Conservation (phyloP, 176 grass and related monocot genomes). For the Puccinellia tenuiflora region DNA sequence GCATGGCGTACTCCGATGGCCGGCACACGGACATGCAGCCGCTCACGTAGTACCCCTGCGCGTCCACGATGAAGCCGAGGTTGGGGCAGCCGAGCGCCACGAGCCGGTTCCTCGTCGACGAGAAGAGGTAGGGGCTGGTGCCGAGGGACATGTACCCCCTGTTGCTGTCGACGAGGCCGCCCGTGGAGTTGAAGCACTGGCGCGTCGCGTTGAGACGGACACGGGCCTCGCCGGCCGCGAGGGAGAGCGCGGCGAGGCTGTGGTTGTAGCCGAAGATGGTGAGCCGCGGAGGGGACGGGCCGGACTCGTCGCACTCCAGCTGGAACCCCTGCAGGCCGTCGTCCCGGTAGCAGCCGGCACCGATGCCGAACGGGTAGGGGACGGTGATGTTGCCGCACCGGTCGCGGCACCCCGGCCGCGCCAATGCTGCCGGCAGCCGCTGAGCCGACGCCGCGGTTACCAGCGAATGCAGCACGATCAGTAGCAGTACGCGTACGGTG, state of each 20-base stretch:
- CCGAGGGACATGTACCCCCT: neutral
- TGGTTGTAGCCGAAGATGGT: neutral
- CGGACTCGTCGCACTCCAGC: neutral
- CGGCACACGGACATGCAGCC: constrained; percentile 50
- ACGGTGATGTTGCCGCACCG: constrained; percentile 44
- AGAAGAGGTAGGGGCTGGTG: constrained; percentile 4
- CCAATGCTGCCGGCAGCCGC: neutral
- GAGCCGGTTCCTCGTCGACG: constrained; percentile 21
- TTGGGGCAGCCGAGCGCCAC: constrained; percentile 31
- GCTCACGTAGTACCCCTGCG: neutral
- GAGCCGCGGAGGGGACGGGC: neutral
- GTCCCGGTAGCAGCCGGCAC: constrained; percentile 24
- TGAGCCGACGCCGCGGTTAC: neutral
- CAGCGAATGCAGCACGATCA: neutral
- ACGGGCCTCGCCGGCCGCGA: neutral
- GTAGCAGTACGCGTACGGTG: neutral
- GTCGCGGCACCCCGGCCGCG: constrained; percentile 29
- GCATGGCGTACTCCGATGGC: neutral
- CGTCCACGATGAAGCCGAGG: constrained; percentile 29
- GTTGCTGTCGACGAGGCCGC: neutral
- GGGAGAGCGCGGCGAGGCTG: constrained; percentile 24
- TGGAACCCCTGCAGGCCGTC: neutral
- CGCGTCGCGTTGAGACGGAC: neutral
- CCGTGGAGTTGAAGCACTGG: constrained; percentile 17
- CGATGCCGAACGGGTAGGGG: constrained; percentile 60